Evolutionary conservation across 441 rosid species (phyloP), one percentile per base, ranked within the genome.

Genomic region (Corymbia calophylla): DNA sequence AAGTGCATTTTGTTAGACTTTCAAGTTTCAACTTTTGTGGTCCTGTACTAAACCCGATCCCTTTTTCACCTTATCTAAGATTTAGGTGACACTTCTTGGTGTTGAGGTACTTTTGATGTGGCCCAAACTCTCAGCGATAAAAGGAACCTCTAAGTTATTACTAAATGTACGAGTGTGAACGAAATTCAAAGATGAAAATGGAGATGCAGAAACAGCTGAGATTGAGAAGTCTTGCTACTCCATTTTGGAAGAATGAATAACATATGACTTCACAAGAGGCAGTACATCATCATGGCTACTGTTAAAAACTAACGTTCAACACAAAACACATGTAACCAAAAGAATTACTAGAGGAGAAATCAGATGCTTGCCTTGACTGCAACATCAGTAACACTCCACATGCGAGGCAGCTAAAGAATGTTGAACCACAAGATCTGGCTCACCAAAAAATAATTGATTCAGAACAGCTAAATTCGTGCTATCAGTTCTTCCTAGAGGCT

Each of bases 371-470:
- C 97, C 97, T 90, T 92, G 62, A 11, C 91, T 66, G 94, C 89
- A 90, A 91, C 90, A 44, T 92, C 95, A 49, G 88, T 92, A 73
- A 86, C 87, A 73, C 93, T 86, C 87, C 92, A 96, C 98, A 95
- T 96, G 88, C 88, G 82, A 15, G 87, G 7, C 77, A 80, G 54
- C 81, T 90, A 88, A 62, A 89, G 70, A 39, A 35, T 21, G 15
- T n/a, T 86, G 15, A 29, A 85, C 21, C 73, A 60, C 48, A 64
- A 51, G 87, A 93, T 58, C 93, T 93, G 91, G 89, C 89, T 27
- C 73, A 56, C 66, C 11, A 66, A 66, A 31, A 21, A 66, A n/a
- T 66, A 31, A 66, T 66, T n/a, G 73, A 66, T 10, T 66, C 39
- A 66, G 11, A 31, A 66, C 17, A 66, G 73, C 73, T 66, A 66